Base-by-base conservation (phyloP, 2,329 filamentous ascomycete species). In the Fusarium sp. region DNA sequence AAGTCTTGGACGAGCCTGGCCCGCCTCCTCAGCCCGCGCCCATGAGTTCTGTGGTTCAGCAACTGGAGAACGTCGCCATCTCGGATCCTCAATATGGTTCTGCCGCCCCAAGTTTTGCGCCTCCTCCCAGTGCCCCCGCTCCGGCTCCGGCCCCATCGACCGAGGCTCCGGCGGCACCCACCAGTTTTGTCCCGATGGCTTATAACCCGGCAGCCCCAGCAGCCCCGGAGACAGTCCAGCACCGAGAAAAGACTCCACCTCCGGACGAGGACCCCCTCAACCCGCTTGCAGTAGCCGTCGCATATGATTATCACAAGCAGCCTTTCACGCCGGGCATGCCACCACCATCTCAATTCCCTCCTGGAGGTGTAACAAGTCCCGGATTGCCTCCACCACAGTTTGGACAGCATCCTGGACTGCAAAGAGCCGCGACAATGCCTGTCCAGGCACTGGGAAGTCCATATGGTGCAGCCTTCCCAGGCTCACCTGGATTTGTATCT, bases 171-270 rank as follows among this genome's bases (percentile, higher is more conserved):
- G 45, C 82, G 41, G 57, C 73, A 24, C 60, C 65, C 4, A 52
- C 82, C 34, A 84, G 75, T 73, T 91, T 90, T 71, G 84, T 81
- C 10, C 90, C 91, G 1, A 89, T 93, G 82, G 87, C 91, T 4
- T 94, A 94, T 77, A 94, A 94, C 76, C 92, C 92, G 5, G 92
- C 92, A 1, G 92, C 92, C 2, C 92, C 92, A 7, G 86, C 91
- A 1, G 91, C 91, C 0, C 91, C 92, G 1, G 92, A 94, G 78
- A 84, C 87, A 24, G 89, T 94, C 54, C 84, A 86, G 22, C 88
- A 92, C 77, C 86, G 92, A 49, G 92, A 94, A 79, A 94, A 94
- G 84, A 95, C 92, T 1, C 92, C 92, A 3, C 92, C 92, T 6
- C 91, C 91, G 6, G 87, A 90, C 34, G 92, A 94, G 73, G 81